Evolutionary conservation across 352 stramenopile species (phyloP).

Genomic region (Pythium guiyangense): DNA sequence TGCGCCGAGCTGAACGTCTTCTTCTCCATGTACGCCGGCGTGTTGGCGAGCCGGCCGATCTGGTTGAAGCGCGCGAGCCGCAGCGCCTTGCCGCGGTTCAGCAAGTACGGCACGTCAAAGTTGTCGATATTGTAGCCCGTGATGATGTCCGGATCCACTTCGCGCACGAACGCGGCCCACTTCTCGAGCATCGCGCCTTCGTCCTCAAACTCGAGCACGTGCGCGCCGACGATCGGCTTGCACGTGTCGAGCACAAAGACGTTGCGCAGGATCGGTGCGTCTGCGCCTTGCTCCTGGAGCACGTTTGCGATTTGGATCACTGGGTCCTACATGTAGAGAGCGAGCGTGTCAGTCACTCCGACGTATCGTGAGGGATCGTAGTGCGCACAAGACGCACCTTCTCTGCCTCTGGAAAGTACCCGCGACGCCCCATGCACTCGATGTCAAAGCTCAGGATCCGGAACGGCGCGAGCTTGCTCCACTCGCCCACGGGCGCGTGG

Average conservation of each 20-base stretch:
- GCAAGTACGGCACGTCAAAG: constrained; percentile 99
- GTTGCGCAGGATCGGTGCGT: constrained; percentile 84
- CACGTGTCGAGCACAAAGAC: constrained; percentile 98
- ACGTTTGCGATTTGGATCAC: constrained; percentile 99
- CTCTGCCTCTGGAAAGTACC: constrained; percentile 87
- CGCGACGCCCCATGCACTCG: constrained; percentile 98
- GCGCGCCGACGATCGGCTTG: constrained; percentile 96
- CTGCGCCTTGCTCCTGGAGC: constrained; percentile 86
- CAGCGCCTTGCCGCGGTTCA: constrained; percentile 96
- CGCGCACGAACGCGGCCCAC: constrained; percentile 95
- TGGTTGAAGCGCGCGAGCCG: constrained; percentile 67
- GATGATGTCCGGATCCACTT: constrained; percentile 97
- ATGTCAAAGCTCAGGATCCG: constrained; percentile 99
- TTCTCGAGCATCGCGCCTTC: constrained; percentile 97
- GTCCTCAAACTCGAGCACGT: constrained; percentile 96
- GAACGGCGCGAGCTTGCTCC: constrained; percentile 96
- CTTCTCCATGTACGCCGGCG: constrained; percentile 92
- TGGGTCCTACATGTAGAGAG: constrained; percentile 83
- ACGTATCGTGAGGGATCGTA: not conserved
- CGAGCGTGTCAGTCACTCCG: not conserved
- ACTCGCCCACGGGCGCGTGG: constrained; percentile 92
- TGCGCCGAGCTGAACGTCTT: constrained; percentile 97
- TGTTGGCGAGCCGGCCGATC: constrained; percentile 88
- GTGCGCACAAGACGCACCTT: constrained; percentile 20
- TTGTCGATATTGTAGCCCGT: constrained; percentile 99